Percentiles rank a stretch among this genome's conserved stretches.
Conservation (phyloP, 129 eudicot species). For the Centrapalus pauciflorus region DNA sequence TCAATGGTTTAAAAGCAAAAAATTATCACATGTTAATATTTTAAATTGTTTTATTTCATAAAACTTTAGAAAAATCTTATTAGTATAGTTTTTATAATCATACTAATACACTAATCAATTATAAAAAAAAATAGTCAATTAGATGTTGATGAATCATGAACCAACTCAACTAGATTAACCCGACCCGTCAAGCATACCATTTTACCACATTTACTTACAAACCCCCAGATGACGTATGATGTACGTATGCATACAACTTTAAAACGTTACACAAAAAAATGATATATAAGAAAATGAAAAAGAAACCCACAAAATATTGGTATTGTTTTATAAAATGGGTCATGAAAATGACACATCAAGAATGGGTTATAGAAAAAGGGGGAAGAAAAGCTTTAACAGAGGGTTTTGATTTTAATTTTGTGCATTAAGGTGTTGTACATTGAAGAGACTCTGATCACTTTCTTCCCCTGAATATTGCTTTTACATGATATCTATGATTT, state of each 20-base stretch:
- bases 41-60: no score
- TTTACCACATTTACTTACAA: background rate
- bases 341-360: conserved; percentile 22
- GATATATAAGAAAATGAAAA: background rate
- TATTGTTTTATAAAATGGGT: conserved; percentile 17
- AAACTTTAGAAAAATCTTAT: no score
- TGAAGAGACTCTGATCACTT: conserved; percentile 24
- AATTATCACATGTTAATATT: no score
- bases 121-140: no score
- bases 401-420: conserved; percentile 10
- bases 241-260: background rate
- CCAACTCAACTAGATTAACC: no score
- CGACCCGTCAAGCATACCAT: no score
- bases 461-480: conserved; percentile 18
- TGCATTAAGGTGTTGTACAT: conserved; percentile 25
- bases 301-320: background rate
- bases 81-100: no score
- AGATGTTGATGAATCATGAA: no score
- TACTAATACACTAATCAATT: no score
- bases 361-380: conserved; percentile 7
- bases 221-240: background rate
- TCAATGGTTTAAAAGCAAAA: no score
- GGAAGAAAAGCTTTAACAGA: conserved; percentile 7
- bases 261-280: background rate
- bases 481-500: conserved; percentile 24